A percentile compares a stretch with the other conserved stretches of the same genome.
Evolutionary conservation across 768 basidiomycete species (phyloP).

Genomic region (Lentinula lateritia): DNA sequence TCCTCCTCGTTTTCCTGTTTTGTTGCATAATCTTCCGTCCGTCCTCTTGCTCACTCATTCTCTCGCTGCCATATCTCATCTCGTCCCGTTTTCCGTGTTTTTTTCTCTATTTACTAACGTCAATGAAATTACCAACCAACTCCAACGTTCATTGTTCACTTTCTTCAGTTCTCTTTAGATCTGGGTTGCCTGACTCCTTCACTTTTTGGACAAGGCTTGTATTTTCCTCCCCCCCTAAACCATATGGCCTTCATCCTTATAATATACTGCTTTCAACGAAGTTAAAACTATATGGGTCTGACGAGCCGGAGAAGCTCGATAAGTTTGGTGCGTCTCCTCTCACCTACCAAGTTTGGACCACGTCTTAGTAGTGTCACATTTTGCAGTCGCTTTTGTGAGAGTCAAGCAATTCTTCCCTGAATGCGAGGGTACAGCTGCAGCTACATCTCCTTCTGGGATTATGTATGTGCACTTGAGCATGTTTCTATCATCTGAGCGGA

Average conservation of each 20-base stretch:
- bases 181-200: background rate
- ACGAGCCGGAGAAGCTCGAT: background rate
- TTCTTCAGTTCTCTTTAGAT: background rate
- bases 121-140: background rate
- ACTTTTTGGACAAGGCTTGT: background rate
- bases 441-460: no score
- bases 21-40: conserved; percentile 5
- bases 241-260: background rate
- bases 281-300: background rate
- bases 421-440: no score
- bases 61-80: background rate
- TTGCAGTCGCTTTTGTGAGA: no score
- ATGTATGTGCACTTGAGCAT: no score
- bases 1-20: conserved; percentile 4
- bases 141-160: background rate
- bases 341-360: background rate
- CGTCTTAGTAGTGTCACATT: background rate
- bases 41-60: background rate
- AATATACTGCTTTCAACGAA: background rate
- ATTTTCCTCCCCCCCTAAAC: background rate
- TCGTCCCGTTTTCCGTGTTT: background rate
- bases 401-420: no score
- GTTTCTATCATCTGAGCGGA: no score
- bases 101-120: background rate
- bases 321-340: background rate